phyloP scores from a whole-genome alignment of 495 filamentous ascomycete species.

The Penicillium turbatum region DNA sequence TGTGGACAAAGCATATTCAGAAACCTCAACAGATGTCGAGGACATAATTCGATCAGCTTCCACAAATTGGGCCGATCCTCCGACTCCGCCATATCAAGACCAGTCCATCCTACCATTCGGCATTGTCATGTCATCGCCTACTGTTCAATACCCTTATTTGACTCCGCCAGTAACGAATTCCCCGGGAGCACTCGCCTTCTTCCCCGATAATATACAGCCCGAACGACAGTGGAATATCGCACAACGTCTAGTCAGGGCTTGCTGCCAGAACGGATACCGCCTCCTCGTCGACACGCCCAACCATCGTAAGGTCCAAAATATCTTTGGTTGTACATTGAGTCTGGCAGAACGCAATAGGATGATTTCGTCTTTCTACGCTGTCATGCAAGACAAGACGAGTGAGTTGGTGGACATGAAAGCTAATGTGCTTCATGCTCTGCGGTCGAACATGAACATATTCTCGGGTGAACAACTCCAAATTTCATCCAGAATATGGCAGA shows the following conservation, averaged over 20 bases:
- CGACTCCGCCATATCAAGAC: constrained; percentile 23
- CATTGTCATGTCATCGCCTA: constrained; percentile 16
- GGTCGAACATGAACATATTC: constrained; percentile 11
- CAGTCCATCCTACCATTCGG: constrained; percentile 23
- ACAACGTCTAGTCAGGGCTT: constrained; percentile 30
- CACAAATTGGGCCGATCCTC: constrained; percentile 1
- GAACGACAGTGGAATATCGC: constrained; percentile 20
- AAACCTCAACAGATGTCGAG: not conserved
- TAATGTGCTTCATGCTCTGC: constrained; percentile 18
- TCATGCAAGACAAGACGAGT: constrained; percentile 20
- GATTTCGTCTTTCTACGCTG: constrained; percentile 20
- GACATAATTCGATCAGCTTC: not conserved
- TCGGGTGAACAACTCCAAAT: constrained; percentile 13
- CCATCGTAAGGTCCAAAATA: constrained; percentile 10
- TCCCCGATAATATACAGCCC: constrained; percentile 10
- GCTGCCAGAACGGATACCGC: constrained; percentile 25
- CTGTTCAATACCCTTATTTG: constrained; percentile 10
- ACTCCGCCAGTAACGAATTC: constrained; percentile 10
- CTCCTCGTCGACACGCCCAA: constrained; percentile 21
- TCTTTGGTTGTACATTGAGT: constrained; percentile 24
- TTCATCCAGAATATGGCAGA: constrained; percentile 22
- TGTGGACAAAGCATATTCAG: not conserved
- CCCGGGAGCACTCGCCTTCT: constrained; percentile 1
- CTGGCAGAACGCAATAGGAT: constrained; percentile 21
- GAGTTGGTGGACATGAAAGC: constrained; percentile 19